Conservation (phyloP, 1,139 yeast species). For the Hansenula sp. region DNA sequence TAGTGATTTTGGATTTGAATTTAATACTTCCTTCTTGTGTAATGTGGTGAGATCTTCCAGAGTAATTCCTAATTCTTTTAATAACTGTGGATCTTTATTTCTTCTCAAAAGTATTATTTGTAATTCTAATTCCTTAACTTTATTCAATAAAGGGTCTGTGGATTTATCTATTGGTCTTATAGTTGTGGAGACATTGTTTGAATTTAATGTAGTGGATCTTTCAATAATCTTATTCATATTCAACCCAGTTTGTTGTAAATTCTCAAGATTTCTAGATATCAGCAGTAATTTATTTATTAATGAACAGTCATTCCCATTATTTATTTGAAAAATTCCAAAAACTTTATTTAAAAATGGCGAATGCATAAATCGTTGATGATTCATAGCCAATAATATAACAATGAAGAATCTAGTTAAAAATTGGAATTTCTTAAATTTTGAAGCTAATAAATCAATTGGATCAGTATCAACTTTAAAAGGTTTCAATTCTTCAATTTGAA, state of each 20-base stretch:
- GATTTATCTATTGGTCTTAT: background rate
- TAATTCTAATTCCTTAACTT: conserved; percentile 1
- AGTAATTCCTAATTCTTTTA: background rate
- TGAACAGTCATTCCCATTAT: background rate
- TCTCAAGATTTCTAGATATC: background rate
- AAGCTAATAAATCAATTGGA: conserved; percentile 22
- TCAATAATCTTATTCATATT: too few relatives aligned
- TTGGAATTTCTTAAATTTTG: conserved; percentile 30
- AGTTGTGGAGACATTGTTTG: background rate
- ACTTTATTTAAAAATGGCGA: conserved; percentile 4
- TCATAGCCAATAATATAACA: conserved; percentile 35
- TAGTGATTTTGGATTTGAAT: background rate
- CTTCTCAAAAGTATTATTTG: background rate
- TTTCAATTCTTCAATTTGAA: conserved; percentile 10
- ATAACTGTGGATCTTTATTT: background rate
- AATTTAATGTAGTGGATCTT: background rate
- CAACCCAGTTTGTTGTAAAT: background rate
- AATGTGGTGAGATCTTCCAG: background rate
- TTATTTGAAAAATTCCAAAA: conserved; percentile 6
- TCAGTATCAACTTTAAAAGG: conserved; percentile 12
- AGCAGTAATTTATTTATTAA: background rate
- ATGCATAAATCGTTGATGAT: conserved; percentile 13
- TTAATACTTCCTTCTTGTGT: background rate
- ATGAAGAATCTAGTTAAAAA: conserved; percentile 34
- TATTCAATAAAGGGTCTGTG: background rate